Evolutionary conservation across 2,329 filamentous ascomycete genomes (phyloP).

Genomic region (Paracorniculantispora psalliotae): DNA sequence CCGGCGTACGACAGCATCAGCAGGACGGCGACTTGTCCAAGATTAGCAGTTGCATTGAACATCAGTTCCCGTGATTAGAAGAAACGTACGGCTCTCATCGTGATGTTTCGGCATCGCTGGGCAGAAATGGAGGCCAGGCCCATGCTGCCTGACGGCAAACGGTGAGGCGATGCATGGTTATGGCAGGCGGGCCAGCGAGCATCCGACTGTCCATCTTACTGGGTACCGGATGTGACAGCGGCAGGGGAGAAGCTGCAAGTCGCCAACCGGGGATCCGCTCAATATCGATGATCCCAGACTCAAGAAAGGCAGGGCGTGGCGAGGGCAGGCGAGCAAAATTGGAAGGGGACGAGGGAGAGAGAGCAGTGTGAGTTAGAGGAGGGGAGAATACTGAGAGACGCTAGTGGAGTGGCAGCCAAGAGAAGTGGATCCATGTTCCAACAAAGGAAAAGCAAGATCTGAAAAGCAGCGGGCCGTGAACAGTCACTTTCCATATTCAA

Average conservation of each 20-base stretch:
- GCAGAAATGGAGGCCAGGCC: background rate
- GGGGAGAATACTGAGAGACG: background rate
- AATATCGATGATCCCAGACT: background rate
- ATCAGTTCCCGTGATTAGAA: background rate
- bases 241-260: background rate
- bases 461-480: background rate
- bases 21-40: background rate
- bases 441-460: constrained; percentile 5
- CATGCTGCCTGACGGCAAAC: background rate
- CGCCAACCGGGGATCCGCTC: background rate
- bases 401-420: background rate
- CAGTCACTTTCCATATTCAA: no score
- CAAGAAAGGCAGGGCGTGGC: background rate
- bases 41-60: background rate
- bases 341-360: background rate
- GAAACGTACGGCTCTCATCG: background rate
- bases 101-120: background rate
- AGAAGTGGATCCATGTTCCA: background rate
- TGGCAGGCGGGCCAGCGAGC: background rate
- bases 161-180: background rate
- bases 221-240: background rate
- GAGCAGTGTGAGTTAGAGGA: background rate
- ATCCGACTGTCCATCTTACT: background rate
- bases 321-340: background rate
- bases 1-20: background rate